phyloP scores from a whole-genome alignment of 129 eudicot species.

The Tagetes erecta region DNA sequence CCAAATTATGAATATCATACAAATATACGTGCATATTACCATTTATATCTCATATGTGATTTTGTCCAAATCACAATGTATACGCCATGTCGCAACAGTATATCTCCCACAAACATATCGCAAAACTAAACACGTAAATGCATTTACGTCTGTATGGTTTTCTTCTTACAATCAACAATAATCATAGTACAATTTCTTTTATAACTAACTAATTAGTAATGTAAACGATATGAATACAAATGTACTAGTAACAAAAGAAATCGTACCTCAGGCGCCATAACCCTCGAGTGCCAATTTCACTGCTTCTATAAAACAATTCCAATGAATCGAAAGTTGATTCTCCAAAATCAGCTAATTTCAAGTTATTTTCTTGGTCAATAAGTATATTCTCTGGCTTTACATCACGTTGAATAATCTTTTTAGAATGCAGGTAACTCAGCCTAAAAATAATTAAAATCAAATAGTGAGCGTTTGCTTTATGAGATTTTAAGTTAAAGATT shows the following conservation, averaged over 20 bases:
- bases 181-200: neutral
- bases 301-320: slow-evolving; percentile 34
- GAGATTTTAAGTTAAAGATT: neutral
- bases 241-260: neutral
- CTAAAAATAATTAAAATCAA: slow-evolving; percentile 11
- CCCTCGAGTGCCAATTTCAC: slow-evolving; percentile 53
- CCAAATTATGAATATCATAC: neutral
- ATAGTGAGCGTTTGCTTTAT: neutral
- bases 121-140: slow-evolving; percentile 45
- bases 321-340: slow-evolving; percentile 39
- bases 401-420: slow-evolving; percentile 53
- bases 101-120: slow-evolving; percentile 57
- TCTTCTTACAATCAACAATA: slow-evolving; percentile 33
- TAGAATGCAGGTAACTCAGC: slow-evolving; percentile 53
- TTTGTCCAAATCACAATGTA: slow-evolving; percentile 33
- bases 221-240: neutral
- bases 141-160: slow-evolving; percentile 39
- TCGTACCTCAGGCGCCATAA: slow-evolving; percentile 68
- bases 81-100: slow-evolving; percentile 45
- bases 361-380: slow-evolving; percentile 32
- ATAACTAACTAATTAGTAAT: neutral
- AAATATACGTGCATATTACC: slow-evolving; percentile 20
- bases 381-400: slow-evolving; percentile 53
- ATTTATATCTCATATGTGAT: slow-evolving; percentile 32
- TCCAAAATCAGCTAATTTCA: slow-evolving; percentile 46